Evolutionary conservation across 371 early-diverging fungal genomes (phyloP).

Genomic region (Apophysomyces elegans): DNA sequence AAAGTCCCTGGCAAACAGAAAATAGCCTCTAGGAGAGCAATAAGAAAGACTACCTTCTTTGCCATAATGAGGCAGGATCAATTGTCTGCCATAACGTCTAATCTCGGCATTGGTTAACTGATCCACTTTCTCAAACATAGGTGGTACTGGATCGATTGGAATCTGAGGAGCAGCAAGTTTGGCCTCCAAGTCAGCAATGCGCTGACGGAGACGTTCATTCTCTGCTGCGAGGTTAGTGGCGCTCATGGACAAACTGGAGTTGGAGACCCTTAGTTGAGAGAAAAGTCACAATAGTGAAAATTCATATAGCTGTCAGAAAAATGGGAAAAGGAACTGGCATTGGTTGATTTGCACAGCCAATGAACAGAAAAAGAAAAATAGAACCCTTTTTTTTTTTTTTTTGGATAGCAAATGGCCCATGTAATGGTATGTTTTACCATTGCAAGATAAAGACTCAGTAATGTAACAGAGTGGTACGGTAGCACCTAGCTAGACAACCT

Average conservation of each 20-base stretch:
- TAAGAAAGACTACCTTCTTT: conserved; percentile 57
- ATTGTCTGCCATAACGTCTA: conserved; percentile 91
- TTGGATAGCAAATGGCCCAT: too few relatives aligned
- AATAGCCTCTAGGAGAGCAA: too few relatives aligned
- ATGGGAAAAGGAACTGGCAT: too few relatives aligned
- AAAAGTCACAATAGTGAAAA: not conserved
- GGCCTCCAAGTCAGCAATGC: conserved; percentile 40
- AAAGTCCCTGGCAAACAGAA: too few relatives aligned
- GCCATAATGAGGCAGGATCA: conserved; percentile 89
- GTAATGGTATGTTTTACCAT: too few relatives aligned
- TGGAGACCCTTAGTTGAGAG: not conserved
- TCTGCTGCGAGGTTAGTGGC: conserved; percentile 17
- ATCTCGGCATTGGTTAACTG: conserved; percentile 69
- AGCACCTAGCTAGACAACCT: too few relatives aligned
- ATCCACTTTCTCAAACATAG: conserved; percentile 29
- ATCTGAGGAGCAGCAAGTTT: conserved; percentile 10
- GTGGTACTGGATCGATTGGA: conserved; percentile 4
- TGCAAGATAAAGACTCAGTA: too few relatives aligned
- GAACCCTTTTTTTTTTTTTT: too few relatives aligned
- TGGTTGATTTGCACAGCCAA: too few relatives aligned
- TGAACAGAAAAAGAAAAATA: too few relatives aligned
- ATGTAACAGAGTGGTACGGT: too few relatives aligned
- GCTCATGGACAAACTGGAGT: not conserved
- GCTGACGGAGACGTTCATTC: conserved; percentile 32
- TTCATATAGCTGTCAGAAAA: too few relatives aligned